Evolutionary conservation across 495 filamentous ascomycete species (phyloP), one percentile per base, ranked within the genome.

Genomic region (Talaromyces ruber): DNA sequence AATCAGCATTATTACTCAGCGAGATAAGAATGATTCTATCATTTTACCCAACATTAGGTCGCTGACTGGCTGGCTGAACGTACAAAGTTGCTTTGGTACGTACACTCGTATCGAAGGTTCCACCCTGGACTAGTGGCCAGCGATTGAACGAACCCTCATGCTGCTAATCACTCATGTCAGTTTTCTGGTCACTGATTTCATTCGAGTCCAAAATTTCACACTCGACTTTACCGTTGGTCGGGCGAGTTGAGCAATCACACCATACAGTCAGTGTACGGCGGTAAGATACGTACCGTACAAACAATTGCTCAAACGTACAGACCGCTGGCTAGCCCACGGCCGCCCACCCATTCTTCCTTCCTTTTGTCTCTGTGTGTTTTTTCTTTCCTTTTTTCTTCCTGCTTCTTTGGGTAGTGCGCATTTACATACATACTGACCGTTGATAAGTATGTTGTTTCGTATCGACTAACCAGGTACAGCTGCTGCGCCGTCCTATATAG

Each of bases 361-460:
- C 14, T 28, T 58, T 30, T 62, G 29, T 37, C 61, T 64, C 25
- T n/a, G n/a, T n/a, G n/a, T n/a, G n/a, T n/a, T 57, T 61, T 53
- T 59, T 61, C 24, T 24, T 63, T 28, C 9, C 16, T 11, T 26
- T 28, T 54, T 54, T 28, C 11, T 12, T 26, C 14, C 24, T 26
- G 16, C 18, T 8, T n/a, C 16, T 54, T 8, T 25, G 16, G 6
- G 12, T 39, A 11, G 4, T 34, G 4, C 2, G 32, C 14, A 4
- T 12, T 14, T 37, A 37, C 34, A 39, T 39, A 39, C 34, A 39
- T 39, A 14, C 47, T 52, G 7, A 54, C 28, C 6, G 21, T 26
- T 54, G 28, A 43, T 45, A 64, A 61, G 54, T 50, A 47, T 47
- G 43, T 47, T 47, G 43, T 47, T n/a, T 47, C 43, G 43, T 47